phyloP scores from a whole-genome alignment of 2,329 filamentous ascomycete genomes.

The Dryadomyces quercivorus region DNA sequence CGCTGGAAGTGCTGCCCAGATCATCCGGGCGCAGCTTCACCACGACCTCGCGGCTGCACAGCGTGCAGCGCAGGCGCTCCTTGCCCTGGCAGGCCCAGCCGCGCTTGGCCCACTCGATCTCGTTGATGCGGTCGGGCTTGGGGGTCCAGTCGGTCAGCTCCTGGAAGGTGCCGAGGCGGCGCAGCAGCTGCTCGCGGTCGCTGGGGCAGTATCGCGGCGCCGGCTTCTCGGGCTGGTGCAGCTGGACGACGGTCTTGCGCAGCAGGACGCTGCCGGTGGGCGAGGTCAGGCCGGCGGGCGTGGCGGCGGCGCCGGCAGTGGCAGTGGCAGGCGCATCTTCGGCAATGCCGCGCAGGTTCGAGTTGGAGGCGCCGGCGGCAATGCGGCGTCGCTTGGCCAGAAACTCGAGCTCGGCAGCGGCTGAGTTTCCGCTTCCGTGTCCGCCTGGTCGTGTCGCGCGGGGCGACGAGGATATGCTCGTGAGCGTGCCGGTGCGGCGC shows the following conservation, averaged over 20 bases:
- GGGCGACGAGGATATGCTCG: not conserved
- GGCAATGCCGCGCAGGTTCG: slow-evolving; percentile 12
- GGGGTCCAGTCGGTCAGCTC: slow-evolving; percentile 89
- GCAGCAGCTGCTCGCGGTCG: slow-evolving; percentile 72
- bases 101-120: slow-evolving; percentile 88
- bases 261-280: slow-evolving; percentile 21
- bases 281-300: no score
- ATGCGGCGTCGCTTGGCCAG: slow-evolving; percentile 42
- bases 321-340: slow-evolving; percentile 22
- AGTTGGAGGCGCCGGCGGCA: slow-evolving; percentile 19
- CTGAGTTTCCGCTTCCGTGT: no score
- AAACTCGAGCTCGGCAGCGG: slow-evolving; percentile 23
- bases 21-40: slow-evolving; percentile 28
- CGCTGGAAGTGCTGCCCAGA: slow-evolving; percentile 28
- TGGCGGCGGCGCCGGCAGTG: no score
- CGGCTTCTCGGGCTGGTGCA: slow-evolving; percentile 16
- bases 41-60: slow-evolving; percentile 73
- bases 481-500: not conserved
- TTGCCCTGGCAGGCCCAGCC: slow-evolving; percentile 80
- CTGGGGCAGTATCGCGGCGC: slow-evolving; percentile 70
- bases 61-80: slow-evolving; percentile 74
- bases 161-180: slow-evolving; percentile 74
- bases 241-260: slow-evolving; percentile 20
- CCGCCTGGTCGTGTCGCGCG: not conserved
- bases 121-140: slow-evolving; percentile 74